Evolutionary conservation across 2,329 filamentous ascomycete genomes (phyloP), one percentile per base, ranked within the genome.

Genomic region (Phyllosticta ampelicida): DNA sequence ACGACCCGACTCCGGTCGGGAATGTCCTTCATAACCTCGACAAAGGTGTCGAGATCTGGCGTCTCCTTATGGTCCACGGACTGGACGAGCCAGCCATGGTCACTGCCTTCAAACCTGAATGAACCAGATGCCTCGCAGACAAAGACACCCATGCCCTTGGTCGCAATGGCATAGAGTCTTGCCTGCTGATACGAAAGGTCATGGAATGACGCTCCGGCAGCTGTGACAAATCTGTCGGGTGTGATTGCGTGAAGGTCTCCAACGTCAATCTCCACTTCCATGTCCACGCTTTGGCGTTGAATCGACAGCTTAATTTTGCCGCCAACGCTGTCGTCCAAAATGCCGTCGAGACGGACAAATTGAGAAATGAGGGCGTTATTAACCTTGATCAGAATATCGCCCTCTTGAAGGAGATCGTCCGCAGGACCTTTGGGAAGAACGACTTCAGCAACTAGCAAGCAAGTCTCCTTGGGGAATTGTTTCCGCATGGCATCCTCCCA

Each of bases 161-260:
- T 87, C 9, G 91, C 86, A 60, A 99, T 91, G 30, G 91, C 92
- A 70, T 96, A 97, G 4, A 96, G 81, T 9, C 94, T 86, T n/a
- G 94, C 90, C 73, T 97, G 91, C 70, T 99, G 94, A 71, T 99
- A 99, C 0, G 95, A 99, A 18, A 99, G 78, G 69, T 95, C 84
- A 75, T 99, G 95, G 77, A 99, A 97, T 60, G 90, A 92, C 21
- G 86, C 94, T 19, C 94, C 95, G 49, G 91, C 89, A 50, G 97
- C 92, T 4, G 90, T 89, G 56, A 97, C 88, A 69, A 97, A 99
- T 61, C 91, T 87, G 73, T 96, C 91, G 13, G 95, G 94, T 2
- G 94, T 97, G 70, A 99, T 99, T 59, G 82, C 82, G 75, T 99
- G 94, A 61, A 99, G 80, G 70, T 99, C 89, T 53, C 89, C 90